Evolutionary conservation across 192 early-diverging fungal genomes (phyloP).

Genomic region (Geranomyces michiganensis): DNA sequence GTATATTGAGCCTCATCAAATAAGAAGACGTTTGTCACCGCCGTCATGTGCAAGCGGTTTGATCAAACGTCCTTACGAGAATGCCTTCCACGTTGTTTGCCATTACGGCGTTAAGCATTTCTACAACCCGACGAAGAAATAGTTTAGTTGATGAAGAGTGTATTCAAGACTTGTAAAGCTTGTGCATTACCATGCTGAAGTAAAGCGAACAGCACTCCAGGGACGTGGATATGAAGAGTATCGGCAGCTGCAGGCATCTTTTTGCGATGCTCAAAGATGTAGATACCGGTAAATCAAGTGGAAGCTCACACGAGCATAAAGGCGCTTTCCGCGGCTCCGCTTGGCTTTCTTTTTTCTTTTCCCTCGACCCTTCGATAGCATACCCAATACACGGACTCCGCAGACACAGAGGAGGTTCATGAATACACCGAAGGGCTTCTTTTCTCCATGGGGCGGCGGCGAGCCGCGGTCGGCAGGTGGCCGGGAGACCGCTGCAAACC

Average conservation of each 20-base stretch:
- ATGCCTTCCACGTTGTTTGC: slow-evolving; percentile 17
- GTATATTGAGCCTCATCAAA: not conserved
- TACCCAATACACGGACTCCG: too few species aligned
- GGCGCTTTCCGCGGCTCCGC: too few species aligned
- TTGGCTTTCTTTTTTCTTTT: too few species aligned
- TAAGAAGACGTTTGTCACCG: too few species aligned
- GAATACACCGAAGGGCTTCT: slow-evolving; percentile 8
- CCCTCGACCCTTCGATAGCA: too few species aligned
- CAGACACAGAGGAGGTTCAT: not conserved
- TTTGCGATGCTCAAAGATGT: not conserved
- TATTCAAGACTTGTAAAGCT: slow-evolving; percentile 13
- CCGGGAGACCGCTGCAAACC: not conserved
- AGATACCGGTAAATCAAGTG: too few species aligned
- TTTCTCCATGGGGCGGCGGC: slow-evolving; percentile 5
- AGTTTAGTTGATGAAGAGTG: not conserved
- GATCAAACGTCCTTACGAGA: not conserved
- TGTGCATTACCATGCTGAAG: slow-evolving; percentile 17
- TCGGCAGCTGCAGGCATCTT: not conserved
- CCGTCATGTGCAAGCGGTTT: too few species aligned
- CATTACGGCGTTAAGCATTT: slow-evolving; percentile 17
- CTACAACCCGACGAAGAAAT: not conserved
- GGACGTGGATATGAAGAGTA: slow-evolving; percentile 9
- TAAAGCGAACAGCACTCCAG: slow-evolving; percentile 16
- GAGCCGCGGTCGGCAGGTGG: not conserved
- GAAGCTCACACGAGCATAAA: too few species aligned